Evolutionary conservation across 495 filamentous ascomycete species (phyloP).

Genomic region (Haplographium delicatum): DNA sequence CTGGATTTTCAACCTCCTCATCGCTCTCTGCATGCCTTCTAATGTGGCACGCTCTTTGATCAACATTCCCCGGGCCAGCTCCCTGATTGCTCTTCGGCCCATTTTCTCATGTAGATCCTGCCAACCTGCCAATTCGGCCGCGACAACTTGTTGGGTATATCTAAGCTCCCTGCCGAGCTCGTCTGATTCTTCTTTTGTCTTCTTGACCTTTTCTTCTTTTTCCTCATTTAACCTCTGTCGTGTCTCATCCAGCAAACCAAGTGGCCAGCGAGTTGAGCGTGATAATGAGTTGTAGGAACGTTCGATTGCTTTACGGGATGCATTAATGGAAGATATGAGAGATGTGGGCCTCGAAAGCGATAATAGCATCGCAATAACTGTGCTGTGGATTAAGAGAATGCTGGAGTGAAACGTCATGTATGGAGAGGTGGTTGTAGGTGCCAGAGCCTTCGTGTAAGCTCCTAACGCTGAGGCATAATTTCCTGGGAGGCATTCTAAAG

Average conservation of each 20-base stretch:
- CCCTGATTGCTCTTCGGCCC: conserved; percentile 65
- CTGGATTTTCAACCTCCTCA: conserved; percentile 44
- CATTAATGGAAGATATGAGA: conserved; percentile 65
- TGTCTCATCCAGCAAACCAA: conserved; percentile 84
- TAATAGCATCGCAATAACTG: conserved; percentile 70
- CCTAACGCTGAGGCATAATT: conserved; percentile 66
- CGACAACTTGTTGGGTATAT: conserved; percentile 91
- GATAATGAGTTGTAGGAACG: conserved; percentile 68
- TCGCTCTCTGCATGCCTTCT: conserved; percentile 72
- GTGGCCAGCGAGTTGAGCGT: conserved; percentile 70
- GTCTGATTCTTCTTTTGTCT: conserved; percentile 57
- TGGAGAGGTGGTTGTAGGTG: conserved; percentile 68
- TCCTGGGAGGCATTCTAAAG: conserved; percentile 60
- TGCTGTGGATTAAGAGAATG: conserved; percentile 69
- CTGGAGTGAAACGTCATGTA: conserved; percentile 65
- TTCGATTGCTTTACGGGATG: conserved; percentile 62
- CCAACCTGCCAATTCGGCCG: conserved; percentile 87
- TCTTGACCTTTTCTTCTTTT: conserved; percentile 65
- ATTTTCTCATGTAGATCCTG: conserved; percentile 79
- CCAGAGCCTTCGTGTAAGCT: conserved; percentile 61
- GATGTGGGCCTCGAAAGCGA: conserved; percentile 77
- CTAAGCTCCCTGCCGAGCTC: conserved; percentile 69
- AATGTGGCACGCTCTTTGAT: conserved; percentile 72
- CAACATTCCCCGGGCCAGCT: conserved; percentile 72
- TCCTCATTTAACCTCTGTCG: conserved; percentile 75